Base-by-base conservation (phyloP, 768 basidiomycete species). In the Tricholoma sp. region DNA sequence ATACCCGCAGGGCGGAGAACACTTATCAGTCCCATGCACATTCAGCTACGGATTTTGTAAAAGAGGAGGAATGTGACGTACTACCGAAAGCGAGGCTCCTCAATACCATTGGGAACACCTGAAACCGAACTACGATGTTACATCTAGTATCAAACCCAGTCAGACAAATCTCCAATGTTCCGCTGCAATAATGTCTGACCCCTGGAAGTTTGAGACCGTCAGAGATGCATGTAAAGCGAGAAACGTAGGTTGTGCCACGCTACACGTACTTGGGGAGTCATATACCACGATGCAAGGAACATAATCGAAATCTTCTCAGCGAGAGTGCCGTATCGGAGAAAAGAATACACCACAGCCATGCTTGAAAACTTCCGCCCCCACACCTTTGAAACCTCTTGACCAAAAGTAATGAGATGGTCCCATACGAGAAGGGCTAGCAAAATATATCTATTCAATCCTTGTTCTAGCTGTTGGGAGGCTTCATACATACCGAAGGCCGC, bases 391-490 rank as follows among this genome's bases (percentile, higher is more conserved):
- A 70, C 64, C 53, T 71, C 70, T 3, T 56, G 59, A 13, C 61
- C 61, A 28, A 72, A 59, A 0, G 65, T 70, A 31, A 70, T 62
- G 39, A 64, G 39, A 44, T 69, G 66, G 24, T 72, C 70, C 69
- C 68, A 70, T 9, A 68, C 59, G 44, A 68, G 65, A 32, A 71
- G 65, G 6, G 68, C 70, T 71, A n/a, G n/a, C n/a, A n/a, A n/a
- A 37, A 12, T 4, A 3, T 8, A 37, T 37, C 11, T 12, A 12
- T 24, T 24, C 24, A 24, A 4, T 24, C 4, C 1, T 37, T 0
- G 6, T 37, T 37, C 10, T 9, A 37, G 3, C 6, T 10, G 36
- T 37, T 37, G 11, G 9, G 36, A 37, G 36, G 11, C 4, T 8
- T 37, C 36, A 3, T 37, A 37, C 36, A 37, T 9, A 37, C 36